These are phyloP conservation scores for Neopestalotiopsis clavispora DNA, from an alignment of 2,329 filamentous ascomycete species.

Conservation along the genomic window DNA sequence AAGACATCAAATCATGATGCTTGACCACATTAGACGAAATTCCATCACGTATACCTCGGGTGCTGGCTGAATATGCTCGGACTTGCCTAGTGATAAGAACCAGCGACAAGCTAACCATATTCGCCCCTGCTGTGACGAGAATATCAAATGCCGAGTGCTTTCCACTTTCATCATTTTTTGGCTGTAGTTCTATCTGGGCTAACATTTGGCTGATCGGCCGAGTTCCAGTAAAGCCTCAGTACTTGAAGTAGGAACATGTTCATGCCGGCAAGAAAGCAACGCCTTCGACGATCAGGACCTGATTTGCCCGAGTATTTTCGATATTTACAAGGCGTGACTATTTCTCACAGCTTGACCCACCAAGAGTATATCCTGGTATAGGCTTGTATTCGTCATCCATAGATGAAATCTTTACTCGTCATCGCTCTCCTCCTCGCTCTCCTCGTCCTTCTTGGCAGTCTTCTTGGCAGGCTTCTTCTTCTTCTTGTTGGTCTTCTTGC, in stretches of 20 bases:
- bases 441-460: constrained; percentile 43
- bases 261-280: not conserved
- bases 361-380: not conserved
- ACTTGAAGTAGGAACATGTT: not conserved
- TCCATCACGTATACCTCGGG: no score
- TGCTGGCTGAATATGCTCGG: not conserved
- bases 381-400: not conserved
- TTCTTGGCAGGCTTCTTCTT: constrained; percentile 72
- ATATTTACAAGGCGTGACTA: not conserved
- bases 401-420: constrained; percentile 8
- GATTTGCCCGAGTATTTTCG: constrained; percentile 1
- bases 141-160: not conserved
- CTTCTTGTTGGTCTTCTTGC: constrained; percentile 92
- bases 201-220: not conserved
- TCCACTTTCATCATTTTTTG: not conserved
- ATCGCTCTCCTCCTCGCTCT: constrained; percentile 19
- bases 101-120: not conserved
- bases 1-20: no score
- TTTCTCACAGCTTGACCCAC: not conserved
- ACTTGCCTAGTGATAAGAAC: not conserved
- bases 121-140: not conserved
- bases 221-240: not conserved
- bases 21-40: no score
- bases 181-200: constrained; percentile 4
- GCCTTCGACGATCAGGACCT: not conserved